phyloP scores from a whole-genome alignment of 164 flowering plant genomes.

The Cinnamomum chago region DNA sequence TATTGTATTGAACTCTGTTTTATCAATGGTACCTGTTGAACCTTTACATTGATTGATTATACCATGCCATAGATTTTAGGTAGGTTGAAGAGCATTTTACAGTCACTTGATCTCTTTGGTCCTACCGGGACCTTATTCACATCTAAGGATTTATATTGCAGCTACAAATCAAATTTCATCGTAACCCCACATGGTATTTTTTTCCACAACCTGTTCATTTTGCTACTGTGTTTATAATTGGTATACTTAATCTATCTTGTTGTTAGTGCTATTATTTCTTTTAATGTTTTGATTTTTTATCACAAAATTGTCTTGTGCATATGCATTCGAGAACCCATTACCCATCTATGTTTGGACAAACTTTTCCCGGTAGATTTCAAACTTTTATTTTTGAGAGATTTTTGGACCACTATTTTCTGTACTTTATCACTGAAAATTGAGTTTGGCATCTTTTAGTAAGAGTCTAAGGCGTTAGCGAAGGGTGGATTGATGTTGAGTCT shows the following conservation, averaged over 20 bases:
- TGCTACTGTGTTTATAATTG: not conserved
- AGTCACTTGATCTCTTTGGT: not conserved
- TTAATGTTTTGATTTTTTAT: too few relatives aligned
- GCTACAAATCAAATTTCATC: too few relatives aligned
- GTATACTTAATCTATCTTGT: not conserved
- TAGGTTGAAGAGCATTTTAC: not conserved
- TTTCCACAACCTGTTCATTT: not conserved
- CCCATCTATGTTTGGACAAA: too few relatives aligned
- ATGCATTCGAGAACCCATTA: too few relatives aligned
- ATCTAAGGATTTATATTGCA: not conserved
- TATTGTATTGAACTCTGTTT: not conserved
- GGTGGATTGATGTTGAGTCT: too few relatives aligned
- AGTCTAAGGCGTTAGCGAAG: too few relatives aligned
- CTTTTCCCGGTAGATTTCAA: not conserved
- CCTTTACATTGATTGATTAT: not conserved
- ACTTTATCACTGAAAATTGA: not conserved
- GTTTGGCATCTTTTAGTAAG: not conserved
- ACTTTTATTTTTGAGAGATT: not conserved
- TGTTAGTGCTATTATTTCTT: not conserved
- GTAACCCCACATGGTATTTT: too few relatives aligned
- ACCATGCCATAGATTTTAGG: not conserved
- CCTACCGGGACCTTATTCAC: not conserved
- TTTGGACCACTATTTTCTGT: too few relatives aligned
- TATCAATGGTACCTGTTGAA: not conserved
- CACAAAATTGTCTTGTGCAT: not conserved